Percentiles rank a stretch among this genome's conserved stretches.
Evolutionary conservation across 176 grass and related monocot genomes (phyloP).

Genomic region (Phoenix dactylifera): DNA sequence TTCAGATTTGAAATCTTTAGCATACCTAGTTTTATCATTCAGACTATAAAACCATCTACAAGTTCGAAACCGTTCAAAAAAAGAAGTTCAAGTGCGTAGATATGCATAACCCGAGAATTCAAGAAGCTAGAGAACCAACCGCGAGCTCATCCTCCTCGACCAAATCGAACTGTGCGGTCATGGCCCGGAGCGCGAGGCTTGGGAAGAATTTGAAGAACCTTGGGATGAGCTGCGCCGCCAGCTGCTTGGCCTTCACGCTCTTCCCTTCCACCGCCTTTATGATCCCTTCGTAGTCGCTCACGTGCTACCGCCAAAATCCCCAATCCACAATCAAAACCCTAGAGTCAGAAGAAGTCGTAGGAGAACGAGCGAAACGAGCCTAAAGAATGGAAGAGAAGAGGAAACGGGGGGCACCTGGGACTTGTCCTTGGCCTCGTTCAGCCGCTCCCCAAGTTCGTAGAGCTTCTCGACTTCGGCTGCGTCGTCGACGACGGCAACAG

Average conservation of each 20-base stretch:
- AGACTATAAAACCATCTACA: no score
- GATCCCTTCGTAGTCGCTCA: constrained; percentile 78
- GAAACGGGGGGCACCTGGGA: constrained; percentile 41
- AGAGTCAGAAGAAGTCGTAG: no score
- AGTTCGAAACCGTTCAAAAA: no score
- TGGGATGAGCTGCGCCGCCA: constrained; percentile 92
- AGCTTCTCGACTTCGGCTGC: constrained; percentile 93
- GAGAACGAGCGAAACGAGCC: no score
- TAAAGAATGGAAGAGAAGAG: neutral
- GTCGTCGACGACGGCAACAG: constrained; percentile 22
- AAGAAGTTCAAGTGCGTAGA: no score
- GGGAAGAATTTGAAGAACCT: constrained; percentile 90
- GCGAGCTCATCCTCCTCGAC: constrained; percentile 89
- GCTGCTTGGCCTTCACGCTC: constrained; percentile 90
- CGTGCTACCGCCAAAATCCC: constrained; percentile 28
- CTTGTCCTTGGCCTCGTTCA: constrained; percentile 86
- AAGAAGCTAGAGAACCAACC: constrained; percentile 29
- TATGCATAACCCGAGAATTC: no score
- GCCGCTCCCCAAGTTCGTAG: constrained; percentile 91
- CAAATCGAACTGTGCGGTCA: constrained; percentile 91
- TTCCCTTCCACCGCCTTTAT: constrained; percentile 79
- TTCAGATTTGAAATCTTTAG: no score
- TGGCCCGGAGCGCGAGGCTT: constrained; percentile 45
- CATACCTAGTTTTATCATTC: no score
- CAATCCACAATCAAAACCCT: neutral